phyloP scores from a whole-genome alignment of 75 land plant genomes.

The Gnetum montanum region DNA sequence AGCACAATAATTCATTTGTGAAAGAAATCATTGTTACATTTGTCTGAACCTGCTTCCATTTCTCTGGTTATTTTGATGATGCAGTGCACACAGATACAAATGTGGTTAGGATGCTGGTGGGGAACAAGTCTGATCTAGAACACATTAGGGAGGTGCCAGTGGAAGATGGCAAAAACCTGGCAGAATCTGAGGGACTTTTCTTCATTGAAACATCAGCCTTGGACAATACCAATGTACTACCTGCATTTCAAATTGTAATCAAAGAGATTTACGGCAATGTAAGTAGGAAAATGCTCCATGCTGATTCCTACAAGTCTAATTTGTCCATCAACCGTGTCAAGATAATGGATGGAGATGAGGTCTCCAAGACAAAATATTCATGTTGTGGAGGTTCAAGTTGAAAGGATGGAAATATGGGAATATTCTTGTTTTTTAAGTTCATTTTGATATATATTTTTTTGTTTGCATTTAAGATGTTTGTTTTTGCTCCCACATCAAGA shows the following conservation, averaged over 20 bases:
- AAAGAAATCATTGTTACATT: not conserved
- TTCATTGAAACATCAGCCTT: constrained; percentile 53
- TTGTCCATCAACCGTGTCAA: constrained; percentile 29
- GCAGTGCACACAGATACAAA: constrained; percentile 67
- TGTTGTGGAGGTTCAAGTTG: constrained; percentile 3
- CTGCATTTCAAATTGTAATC: constrained; percentile 45
- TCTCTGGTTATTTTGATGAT: not conserved
- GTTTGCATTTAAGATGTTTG: too few relatives aligned
- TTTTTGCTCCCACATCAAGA: too few relatives aligned
- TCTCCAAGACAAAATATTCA: constrained; percentile 5
- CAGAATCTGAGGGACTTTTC: constrained; percentile 53
- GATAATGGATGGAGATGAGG: constrained; percentile 10
- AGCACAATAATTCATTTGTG: not conserved
- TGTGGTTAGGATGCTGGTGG: constrained; percentile 67
- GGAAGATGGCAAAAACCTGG: constrained; percentile 47
- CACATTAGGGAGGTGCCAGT: constrained; percentile 37
- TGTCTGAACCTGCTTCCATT: not conserved
- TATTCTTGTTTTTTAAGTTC: too few relatives aligned
- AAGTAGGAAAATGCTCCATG: constrained; percentile 37
- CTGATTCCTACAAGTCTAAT: constrained; percentile 35
- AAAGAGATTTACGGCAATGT: constrained; percentile 35
- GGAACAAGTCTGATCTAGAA: constrained; percentile 59
- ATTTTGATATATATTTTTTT: too few relatives aligned
- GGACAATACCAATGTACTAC: constrained; percentile 49
- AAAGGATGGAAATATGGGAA: too few relatives aligned